Evolutionary conservation across 176 grass and related monocot genomes (phyloP).

Genomic region (Oryza glaberrima): DNA sequence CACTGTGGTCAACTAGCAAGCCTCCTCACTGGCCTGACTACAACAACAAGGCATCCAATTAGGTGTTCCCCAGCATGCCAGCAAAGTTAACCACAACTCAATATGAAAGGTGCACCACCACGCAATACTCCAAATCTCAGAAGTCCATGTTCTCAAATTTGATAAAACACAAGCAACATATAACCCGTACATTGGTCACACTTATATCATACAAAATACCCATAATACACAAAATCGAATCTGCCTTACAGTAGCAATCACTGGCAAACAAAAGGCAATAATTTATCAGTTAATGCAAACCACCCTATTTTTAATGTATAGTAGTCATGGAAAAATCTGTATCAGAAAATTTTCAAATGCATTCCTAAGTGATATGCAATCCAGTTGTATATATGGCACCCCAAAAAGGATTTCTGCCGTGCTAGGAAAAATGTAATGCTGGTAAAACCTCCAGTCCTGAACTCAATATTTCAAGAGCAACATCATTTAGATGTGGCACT

Average conservation of each 20-base stretch:
- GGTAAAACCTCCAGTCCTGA: not conserved
- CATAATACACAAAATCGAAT: not conserved
- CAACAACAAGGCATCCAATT: conserved; percentile 1
- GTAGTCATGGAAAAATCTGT: not conserved
- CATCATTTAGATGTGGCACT: conserved; percentile 8
- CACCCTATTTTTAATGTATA: not conserved
- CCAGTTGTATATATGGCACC: not conserved
- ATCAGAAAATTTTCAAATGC: conserved; percentile 12
- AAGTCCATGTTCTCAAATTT: not conserved
- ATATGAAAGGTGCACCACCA: not conserved
- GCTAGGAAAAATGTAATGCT: not conserved
- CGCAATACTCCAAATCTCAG: not conserved
- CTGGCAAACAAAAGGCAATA: not conserved
- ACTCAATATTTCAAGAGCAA: conserved; percentile 17
- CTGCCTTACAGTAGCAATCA: conserved; percentile 15
- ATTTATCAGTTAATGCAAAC: not conserved
- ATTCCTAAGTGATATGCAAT: conserved; percentile 22
- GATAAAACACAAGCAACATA: conserved; percentile 1
- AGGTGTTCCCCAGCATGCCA: not conserved
- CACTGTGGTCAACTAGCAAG: not conserved
- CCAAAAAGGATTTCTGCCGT: not conserved
- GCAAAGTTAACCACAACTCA: conserved; percentile 3
- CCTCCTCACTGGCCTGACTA: not conserved
- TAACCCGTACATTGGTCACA: not conserved
- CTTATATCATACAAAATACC: not conserved